Evolutionary conservation across 352 stramenopile species (phyloP), one percentile per base, ranked within the genome.

Genomic region (Pythium myriotylum): DNA sequence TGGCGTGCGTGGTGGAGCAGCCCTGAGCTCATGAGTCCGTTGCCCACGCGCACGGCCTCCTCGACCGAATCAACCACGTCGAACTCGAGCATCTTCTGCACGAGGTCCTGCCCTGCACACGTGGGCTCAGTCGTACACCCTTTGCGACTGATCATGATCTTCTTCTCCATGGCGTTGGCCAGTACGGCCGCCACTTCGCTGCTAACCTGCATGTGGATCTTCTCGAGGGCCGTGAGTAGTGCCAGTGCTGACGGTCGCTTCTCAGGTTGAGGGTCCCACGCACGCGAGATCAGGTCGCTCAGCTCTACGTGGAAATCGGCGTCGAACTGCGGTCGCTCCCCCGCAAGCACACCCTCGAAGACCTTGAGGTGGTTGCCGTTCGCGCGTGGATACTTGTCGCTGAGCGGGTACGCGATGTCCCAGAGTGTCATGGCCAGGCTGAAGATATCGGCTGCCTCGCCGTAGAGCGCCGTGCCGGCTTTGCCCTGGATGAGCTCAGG

Each of bases 401-500:
- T 67, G 7, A 74, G 62, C 19, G 84, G 84, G 39, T 89, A 71
- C 13, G 83, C 23, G 22, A 94, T 87, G 54, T 94, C 84, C 82
- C 84, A 94, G 32, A 94, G 63, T 19, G 84, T 94, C 52, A 94
- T 89, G 14, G 77, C 78, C 2, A 94, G 69, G 13, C 68, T 80
- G 40, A 89, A 92, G 17, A 94, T 73, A 50, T 92, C 85, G 0
- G 83, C 83, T 0, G 79, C 80, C 41, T 94, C 79, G 0, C 79
- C 79, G 54, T 94, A 92, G 13, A 81, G 64, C 12, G 84, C 80
- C 6, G 68, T 77, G n/a, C 82, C 81, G 7, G 77, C 79, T 42
- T 86, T 89, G 59, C 84, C 79, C 8, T 86, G 67, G 32, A 94
- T 94, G 24, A 94, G 27, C 66, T 94, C 84, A 13, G 82, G 84